phyloP scores from a whole-genome alignment of 768 basidiomycete species.

The Serendipita sp. region DNA sequence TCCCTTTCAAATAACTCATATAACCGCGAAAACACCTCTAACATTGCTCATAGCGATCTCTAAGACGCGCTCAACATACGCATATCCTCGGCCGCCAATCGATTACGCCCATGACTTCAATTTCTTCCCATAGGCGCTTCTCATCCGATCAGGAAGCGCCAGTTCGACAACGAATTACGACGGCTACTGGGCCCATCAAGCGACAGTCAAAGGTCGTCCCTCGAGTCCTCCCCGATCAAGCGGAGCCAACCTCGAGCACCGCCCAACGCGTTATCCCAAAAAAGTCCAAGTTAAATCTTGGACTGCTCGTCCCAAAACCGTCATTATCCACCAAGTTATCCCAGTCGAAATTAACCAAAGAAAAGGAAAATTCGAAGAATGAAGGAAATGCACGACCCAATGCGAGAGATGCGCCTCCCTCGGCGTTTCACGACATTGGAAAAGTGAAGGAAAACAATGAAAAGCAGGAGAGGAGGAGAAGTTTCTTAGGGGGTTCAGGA shows the following conservation, averaged over 20 bases:
- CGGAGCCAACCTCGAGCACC: too few relatives aligned
- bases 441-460: background rate
- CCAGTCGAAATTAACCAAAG: background rate
- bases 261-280: background rate
- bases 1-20: background rate
- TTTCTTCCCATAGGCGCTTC: background rate
- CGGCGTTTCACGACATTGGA: background rate
- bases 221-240: background rate
- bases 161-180: background rate
- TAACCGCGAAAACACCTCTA: background rate
- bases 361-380: background rate
- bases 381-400: background rate
- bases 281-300: background rate
- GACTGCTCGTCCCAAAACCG: background rate
- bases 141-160: background rate
- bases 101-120: slow-evolving; percentile 1
- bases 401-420: background rate
- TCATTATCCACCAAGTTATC: background rate
- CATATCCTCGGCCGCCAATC: background rate
- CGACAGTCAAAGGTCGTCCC: too few relatives aligned
- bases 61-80: background rate
- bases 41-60: background rate
- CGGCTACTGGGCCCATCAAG: background rate
- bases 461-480: background rate
- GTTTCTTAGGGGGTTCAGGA: background rate